phyloP scores from a whole-genome alignment of 495 filamentous ascomycete genomes.

The Clavariopsis aquatica region DNA sequence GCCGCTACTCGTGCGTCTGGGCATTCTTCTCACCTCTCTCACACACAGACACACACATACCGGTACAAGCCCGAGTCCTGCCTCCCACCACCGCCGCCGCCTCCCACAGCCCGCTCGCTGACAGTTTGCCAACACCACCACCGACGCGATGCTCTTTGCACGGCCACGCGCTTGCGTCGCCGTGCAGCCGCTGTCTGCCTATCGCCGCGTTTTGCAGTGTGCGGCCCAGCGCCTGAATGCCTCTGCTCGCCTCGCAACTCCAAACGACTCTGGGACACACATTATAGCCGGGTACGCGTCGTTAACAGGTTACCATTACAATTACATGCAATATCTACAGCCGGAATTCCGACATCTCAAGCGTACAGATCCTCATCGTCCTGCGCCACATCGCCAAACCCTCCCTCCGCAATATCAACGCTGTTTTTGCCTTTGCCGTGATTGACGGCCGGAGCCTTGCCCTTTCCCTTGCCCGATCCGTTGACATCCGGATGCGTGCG shows the following conservation, averaged over 20 bases:
- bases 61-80: too few species aligned
- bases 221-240: neutral
- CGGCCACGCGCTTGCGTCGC: neutral
- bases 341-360: constrained; percentile 9
- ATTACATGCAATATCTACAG: constrained; percentile 4
- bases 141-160: neutral
- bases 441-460: constrained; percentile 47
- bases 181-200: neutral
- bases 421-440: constrained; percentile 54
- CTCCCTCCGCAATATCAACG: constrained; percentile 34
- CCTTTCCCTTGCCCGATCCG: constrained; percentile 44
- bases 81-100: too few species aligned
- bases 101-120: neutral
- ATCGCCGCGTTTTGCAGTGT: neutral
- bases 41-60: too few species aligned
- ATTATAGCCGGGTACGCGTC: neutral
- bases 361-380: constrained; percentile 43
- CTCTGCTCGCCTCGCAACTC: neutral
- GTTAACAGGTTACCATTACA: constrained; percentile 7
- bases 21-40: too few species aligned
- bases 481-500: constrained; percentile 45
- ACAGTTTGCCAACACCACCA: too few species aligned
- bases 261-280: neutral
- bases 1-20: too few species aligned
- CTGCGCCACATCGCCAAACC: constrained; percentile 40